phyloP scores from a whole-genome alignment of 768 basidiomycete species.

The Sarcodon aspratus region DNA sequence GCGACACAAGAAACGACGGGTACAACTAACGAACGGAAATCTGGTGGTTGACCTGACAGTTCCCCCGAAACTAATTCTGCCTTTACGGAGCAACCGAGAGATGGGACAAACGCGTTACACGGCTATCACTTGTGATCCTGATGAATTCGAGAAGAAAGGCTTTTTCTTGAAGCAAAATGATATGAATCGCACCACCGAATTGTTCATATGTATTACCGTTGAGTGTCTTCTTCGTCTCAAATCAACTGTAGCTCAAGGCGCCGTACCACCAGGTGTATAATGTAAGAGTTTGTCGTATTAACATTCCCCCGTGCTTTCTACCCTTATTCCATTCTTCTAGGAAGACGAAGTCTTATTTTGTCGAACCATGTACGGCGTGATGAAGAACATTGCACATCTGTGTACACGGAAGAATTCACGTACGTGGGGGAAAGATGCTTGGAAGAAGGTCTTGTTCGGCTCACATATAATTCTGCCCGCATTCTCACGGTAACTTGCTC shows the following conservation, averaged over 20 bases:
- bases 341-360: conserved; percentile 88
- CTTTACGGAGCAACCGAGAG: conserved; percentile 59
- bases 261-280: conserved; percentile 57
- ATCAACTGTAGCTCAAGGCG: no score
- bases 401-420: conserved; percentile 83
- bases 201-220: conserved; percentile 82
- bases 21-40: conserved; percentile 81
- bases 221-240: no score
- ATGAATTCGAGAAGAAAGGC: conserved; percentile 76
- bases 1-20: conserved; percentile 70
- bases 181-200: conserved; percentile 68
- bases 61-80: conserved; percentile 74
- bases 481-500: background rate
- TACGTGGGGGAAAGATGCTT: conserved; percentile 93
- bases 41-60: conserved; percentile 78
- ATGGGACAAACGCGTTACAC: conserved; percentile 71
- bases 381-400: conserved; percentile 74
- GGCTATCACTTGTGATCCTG: conserved; percentile 89
- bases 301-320: background rate
- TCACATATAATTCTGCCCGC: background rate
- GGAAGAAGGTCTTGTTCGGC: conserved; percentile 69
- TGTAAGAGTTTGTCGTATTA: conserved; percentile 40
- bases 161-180: conserved; percentile 83
- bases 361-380: conserved; percentile 89
- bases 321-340: conserved; percentile 21